These are phyloP conservation scores for Prunus campanulata DNA, from an alignment of 306 rosid genomes.

Conservation along the genomic window DNA sequence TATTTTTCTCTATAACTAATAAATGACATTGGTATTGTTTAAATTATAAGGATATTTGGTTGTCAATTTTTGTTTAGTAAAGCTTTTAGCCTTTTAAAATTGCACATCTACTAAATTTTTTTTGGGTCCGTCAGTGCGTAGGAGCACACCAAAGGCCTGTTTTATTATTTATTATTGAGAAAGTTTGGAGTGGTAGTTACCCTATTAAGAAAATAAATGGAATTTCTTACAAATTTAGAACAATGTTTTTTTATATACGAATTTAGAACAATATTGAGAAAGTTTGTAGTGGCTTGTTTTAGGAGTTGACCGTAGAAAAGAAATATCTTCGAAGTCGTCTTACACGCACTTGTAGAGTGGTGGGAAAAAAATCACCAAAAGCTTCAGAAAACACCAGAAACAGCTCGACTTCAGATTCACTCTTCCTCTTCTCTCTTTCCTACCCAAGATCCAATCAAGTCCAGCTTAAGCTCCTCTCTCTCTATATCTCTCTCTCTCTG, in stretches of 20 bases:
- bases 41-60: no score
- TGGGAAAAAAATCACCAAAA: background rate
- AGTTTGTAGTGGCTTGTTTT: background rate
- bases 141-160: no score
- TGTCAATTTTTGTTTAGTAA: no score
- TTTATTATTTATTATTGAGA: no score
- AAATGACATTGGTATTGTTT: no score
- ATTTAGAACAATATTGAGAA: background rate
- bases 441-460: background rate
- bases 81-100: no score
- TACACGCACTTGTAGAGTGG: background rate
- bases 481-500: background rate
- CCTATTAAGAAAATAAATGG: no score
- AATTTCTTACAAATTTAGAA: background rate
- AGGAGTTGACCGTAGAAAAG: background rate
- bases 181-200: no score
- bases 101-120: no score
- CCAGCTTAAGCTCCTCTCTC: background rate
- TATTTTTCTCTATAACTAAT: no score
- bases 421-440: background rate
- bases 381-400: background rate
- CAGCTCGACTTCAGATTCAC: background rate
- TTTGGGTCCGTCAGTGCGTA: no score
- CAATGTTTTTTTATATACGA: no score
- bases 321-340: background rate